Evolutionary conservation across 768 basidiomycete species (phyloP).

Genomic region (Hydnum rufescens): DNA sequence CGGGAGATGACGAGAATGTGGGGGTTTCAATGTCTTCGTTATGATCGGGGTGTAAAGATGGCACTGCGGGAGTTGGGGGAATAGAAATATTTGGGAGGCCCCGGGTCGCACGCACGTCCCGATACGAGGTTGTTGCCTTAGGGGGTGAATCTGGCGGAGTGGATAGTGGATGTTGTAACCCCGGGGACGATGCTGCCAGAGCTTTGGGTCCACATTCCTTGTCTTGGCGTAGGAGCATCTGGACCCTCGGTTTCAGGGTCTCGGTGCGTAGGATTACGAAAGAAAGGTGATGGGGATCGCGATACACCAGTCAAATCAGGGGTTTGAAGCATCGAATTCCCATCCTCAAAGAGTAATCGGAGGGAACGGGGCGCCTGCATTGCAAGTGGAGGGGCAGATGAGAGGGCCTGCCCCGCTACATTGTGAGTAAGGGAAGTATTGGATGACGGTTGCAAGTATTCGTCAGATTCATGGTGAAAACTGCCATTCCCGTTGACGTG

Average conservation of each 20-base stretch:
- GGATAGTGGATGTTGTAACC: not conserved
- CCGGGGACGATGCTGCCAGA: not conserved
- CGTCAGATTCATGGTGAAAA: too few species aligned
- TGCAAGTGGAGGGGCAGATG: not conserved
- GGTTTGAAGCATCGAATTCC: not conserved
- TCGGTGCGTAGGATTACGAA: not conserved
- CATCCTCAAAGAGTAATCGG: slow-evolving; percentile 49
- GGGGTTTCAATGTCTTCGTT: not conserved
- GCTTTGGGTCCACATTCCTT: not conserved
- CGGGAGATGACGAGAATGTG: not conserved
- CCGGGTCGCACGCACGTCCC: slow-evolving; percentile 16
- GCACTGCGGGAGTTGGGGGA: slow-evolving; percentile 16
- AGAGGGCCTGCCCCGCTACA: not conserved
- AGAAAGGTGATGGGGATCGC: not conserved
- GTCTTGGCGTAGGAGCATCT: not conserved
- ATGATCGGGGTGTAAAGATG: slow-evolving; percentile 2
- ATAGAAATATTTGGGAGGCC: slow-evolving; percentile 25
- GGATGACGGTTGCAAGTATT: too few species aligned
- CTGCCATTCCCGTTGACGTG: slow-evolving; percentile 20
- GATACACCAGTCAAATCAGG: not conserved
- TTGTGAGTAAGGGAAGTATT: not conserved
- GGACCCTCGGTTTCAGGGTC: not conserved
- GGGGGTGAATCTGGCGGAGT: not conserved
- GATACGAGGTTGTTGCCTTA: not conserved
- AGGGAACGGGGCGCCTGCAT: slow-evolving; percentile 48